phyloP scores from a whole-genome alignment of 352 stramenopile genomes.

The Paralagenidium karlingii region DNA sequence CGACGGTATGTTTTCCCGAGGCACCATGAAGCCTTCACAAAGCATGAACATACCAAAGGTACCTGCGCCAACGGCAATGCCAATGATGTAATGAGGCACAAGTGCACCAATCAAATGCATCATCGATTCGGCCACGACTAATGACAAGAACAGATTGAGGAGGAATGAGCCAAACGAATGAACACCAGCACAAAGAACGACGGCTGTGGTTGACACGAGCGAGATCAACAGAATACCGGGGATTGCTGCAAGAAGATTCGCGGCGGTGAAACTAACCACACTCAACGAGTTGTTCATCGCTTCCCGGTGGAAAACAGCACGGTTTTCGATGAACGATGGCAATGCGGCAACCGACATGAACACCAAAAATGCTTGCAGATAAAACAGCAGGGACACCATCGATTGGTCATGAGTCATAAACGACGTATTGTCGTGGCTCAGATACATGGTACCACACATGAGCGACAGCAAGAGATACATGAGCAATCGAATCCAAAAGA shows the following conservation, averaged over 20 bases:
- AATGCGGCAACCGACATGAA: slow-evolving; percentile 86
- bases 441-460: slow-evolving; percentile 67
- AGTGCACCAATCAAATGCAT: slow-evolving; percentile 70
- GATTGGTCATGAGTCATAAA: slow-evolving; percentile 13
- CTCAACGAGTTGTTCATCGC: slow-evolving; percentile 69
- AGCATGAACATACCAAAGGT: slow-evolving; percentile 84
- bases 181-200: slow-evolving; percentile 35
- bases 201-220: slow-evolving; percentile 27
- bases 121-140: slow-evolving; percentile 66
- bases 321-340: slow-evolving; percentile 76
- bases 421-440: slow-evolving; percentile 23
- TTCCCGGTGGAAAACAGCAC: slow-evolving; percentile 76
- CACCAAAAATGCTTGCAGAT: slow-evolving; percentile 81
- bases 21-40: slow-evolving; percentile 80
- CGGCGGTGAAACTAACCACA: slow-evolving; percentile 55
- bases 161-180: slow-evolving; percentile 52
- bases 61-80: slow-evolving; percentile 65
- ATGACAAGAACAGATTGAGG: slow-evolving; percentile 59
- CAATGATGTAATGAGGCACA: slow-evolving; percentile 80
- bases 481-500: slow-evolving; percentile 69
- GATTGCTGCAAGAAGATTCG: slow-evolving; percentile 54
- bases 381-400: slow-evolving; percentile 71
- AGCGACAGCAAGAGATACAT: slow-evolving; percentile 70
- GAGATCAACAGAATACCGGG: slow-evolving; percentile 53
- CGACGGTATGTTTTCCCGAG: slow-evolving; percentile 33